Evolutionary conservation across 768 basidiomycete genomes (phyloP), one percentile per base, ranked within the genome.

Genomic region (Cystofilobasidium ferigula): DNA sequence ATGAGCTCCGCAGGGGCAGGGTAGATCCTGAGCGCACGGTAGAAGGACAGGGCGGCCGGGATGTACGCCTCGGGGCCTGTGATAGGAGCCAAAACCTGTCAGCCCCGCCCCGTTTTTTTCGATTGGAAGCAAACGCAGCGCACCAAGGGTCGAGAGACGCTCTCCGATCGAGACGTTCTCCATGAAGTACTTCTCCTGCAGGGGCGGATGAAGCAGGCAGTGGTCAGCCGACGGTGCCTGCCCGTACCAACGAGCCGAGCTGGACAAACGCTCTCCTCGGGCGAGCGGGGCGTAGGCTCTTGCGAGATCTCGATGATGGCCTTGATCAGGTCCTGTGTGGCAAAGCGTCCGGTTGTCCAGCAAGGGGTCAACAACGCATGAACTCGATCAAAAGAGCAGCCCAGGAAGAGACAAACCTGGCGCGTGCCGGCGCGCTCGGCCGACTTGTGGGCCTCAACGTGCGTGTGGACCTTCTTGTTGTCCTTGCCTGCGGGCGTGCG

Each of bases 1-100:
- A 99, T 86, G 71, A 98, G 83, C 76, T 98, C 95, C 36, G 90
- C 84, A 0, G 93, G 90, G 35, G 88, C 84, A 58, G 95, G 95
- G 78, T 99, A 99, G 40, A 95, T 91, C 62, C 87, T 82, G 66
- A 98, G 84, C 1, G 91, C 93, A 58, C 90, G 83, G 82, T 85
- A 99, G 83, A 98, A 98, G 47, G 85, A 83, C 74, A 89, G 76
- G 47, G 95, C 93, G 24, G 93, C 86, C 14, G 85, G 81, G 32
- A 97, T 80, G 73, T 86, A 78, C 77, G 85, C 86, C 32, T 81
- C 76, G 48, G 88, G 86, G 42, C 93, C 94, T 95, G 61, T 2
- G 28, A 63, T n/a, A n/a, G n/a, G n/a, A n/a, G n/a, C n/a, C n/a
- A n/a, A n/a, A n/a, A n/a, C n/a, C n/a, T n/a, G n/a, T n/a, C n/a